A percentile compares a stretch with the other conserved stretches of the same genome.
Conservation (phyloP, 345 rosid species). For the Erysimum cheiranthoides region DNA sequence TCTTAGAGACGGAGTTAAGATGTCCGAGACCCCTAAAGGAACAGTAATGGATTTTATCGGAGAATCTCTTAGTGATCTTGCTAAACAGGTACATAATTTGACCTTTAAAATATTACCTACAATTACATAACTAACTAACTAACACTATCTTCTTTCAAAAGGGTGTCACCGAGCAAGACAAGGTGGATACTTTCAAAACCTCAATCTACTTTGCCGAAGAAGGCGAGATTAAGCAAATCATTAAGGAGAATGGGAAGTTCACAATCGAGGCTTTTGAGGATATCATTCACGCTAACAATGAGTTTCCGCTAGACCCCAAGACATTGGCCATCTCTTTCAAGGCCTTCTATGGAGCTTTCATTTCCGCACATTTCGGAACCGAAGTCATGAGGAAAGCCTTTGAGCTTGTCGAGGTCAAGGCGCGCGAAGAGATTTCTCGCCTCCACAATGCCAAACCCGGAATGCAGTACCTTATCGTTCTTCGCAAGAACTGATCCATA, state of each 20-base stretch:
- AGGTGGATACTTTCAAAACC: conserved; percentile 28
- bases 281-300: conserved; percentile 16
- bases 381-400: conserved; percentile 19
- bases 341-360: conserved; percentile 23
- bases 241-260: conserved; percentile 14
- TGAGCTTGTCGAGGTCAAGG: conserved; percentile 29
- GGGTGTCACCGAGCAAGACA: conserved; percentile 11
- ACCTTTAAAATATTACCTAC: not conserved
- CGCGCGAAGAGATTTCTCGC: conserved; percentile 1
- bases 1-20: conserved; percentile 36
- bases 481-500: conserved; percentile 3
- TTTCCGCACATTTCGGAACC: not conserved
- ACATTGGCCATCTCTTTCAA: conserved; percentile 12
- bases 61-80: conserved; percentile 4
- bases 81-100: conserved; percentile 20
- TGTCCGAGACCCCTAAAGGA: conserved; percentile 37
- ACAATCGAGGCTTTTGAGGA: conserved; percentile 23
- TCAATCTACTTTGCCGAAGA: conserved; percentile 26
- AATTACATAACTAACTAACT: not conserved
- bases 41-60: conserved; percentile 31
- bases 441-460: conserved; percentile 26
- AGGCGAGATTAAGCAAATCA: not conserved
- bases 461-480: conserved; percentile 33
- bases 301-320: conserved; percentile 25
- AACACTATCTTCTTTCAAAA: not conserved